Conservation (phyloP, 2,329 filamentous ascomycete genomes). For the Epichloe festucae region DNA sequence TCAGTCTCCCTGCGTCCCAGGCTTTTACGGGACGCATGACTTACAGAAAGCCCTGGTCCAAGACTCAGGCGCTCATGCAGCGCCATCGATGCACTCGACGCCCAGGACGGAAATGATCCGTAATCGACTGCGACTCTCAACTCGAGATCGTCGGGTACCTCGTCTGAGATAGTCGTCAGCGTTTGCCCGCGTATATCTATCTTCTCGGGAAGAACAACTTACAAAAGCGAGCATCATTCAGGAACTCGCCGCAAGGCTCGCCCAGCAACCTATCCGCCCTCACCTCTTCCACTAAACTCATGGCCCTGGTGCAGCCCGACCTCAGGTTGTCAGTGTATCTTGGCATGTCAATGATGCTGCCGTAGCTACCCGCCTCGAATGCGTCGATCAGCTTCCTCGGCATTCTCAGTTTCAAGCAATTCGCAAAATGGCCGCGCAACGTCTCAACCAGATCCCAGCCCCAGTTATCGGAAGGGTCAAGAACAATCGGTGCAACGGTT, state of each 20-base stretch:
- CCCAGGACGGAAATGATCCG: constrained; percentile 36
- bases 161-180: constrained; percentile 17
- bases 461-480: constrained; percentile 19
- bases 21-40: constrained; percentile 8
- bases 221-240: constrained; percentile 34
- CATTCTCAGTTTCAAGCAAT: constrained; percentile 34
- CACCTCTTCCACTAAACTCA: constrained; percentile 39
- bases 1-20: constrained; percentile 7
- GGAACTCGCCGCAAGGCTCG: constrained; percentile 26
- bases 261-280: constrained; percentile 32
- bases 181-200: background rate
- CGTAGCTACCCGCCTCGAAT: constrained; percentile 37
- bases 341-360: constrained; percentile 34
- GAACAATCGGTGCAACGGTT: constrained; percentile 31
- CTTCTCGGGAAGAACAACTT: constrained; percentile 11
- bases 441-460: constrained; percentile 27
- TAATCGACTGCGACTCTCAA: constrained; percentile 37
- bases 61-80: constrained; percentile 33
- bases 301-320: constrained; percentile 37
- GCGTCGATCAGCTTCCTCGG: constrained; percentile 29
- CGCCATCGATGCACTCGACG: constrained; percentile 22
- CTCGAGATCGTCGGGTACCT: constrained; percentile 24
- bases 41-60: constrained; percentile 38
- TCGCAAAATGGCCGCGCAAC: constrained; percentile 32
- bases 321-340: constrained; percentile 30